Evolutionary conservation across 2,329 filamentous ascomycete species (phyloP).

Genomic region (Cryphonectria carpinicola): DNA sequence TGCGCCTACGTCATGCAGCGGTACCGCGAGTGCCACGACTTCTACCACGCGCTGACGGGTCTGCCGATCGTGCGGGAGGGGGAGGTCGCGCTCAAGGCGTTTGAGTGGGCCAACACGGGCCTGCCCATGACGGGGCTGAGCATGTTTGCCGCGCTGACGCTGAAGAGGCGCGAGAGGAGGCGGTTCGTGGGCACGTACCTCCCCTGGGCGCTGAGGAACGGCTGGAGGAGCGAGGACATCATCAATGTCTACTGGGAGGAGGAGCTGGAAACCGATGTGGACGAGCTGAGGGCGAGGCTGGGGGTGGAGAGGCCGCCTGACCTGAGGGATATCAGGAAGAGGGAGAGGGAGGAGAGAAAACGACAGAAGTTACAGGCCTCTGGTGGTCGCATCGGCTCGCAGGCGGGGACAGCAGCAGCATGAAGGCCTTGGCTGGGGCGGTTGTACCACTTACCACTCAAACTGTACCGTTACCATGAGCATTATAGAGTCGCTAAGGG

Average conservation of each 20-base stretch:
- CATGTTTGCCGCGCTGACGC: conserved; percentile 81
- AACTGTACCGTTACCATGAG: conserved; percentile 7
- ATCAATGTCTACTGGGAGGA: conserved; percentile 99
- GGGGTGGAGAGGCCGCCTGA: conserved; percentile 90
- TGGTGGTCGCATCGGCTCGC: neutral
- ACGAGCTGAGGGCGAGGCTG: conserved; percentile 72
- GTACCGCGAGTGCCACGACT: conserved; percentile 96
- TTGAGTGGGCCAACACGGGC: conserved; percentile 94
- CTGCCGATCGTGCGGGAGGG: conserved; percentile 92
- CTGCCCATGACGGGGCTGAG: conserved; percentile 94
- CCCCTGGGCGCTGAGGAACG: conserved; percentile 90
- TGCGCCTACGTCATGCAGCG: conserved; percentile 99
- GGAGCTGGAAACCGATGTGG: conserved; percentile 81
- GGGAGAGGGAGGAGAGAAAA: conserved; percentile 70
- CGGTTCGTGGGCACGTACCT: conserved; percentile 77
- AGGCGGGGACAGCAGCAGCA: neutral
- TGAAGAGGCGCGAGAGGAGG: conserved; percentile 79
- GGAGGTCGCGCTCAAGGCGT: conserved; percentile 95
- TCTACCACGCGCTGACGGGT: conserved; percentile 93
- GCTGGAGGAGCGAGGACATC: conserved; percentile 73
- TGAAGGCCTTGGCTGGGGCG: neutral
- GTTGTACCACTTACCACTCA: neutral
- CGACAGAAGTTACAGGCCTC: conserved; percentile 55
- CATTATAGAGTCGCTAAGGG: neutral
- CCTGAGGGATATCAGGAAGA: conserved; percentile 74